phyloP scores from a whole-genome alignment of 2,329 filamentous ascomycete species.

The Magnaporthiopsis incrustans region DNA sequence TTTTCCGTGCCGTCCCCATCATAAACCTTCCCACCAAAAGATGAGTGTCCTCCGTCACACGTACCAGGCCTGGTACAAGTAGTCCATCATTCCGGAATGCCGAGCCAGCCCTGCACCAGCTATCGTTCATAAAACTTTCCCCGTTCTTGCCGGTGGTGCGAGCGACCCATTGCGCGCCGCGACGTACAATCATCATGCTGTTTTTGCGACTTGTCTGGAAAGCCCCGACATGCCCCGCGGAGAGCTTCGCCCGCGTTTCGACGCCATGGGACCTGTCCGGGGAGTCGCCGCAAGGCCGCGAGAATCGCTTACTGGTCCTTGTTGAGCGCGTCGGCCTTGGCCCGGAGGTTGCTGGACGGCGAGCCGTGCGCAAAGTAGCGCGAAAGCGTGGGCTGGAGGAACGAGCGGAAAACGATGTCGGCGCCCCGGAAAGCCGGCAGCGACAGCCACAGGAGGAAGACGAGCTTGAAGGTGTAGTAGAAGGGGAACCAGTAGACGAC shows the following conservation, averaged over 20 bases:
- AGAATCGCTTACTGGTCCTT: slow-evolving; percentile 51
- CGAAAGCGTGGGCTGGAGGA: slow-evolving; percentile 82
- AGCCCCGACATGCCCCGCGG: not conserved
- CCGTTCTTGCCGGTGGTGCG: not conserved
- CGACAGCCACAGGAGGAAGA: slow-evolving; percentile 94
- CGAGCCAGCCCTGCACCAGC: not conserved
- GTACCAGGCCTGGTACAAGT: not conserved
- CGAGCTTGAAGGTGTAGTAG: slow-evolving; percentile 99
- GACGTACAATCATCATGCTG: not conserved
- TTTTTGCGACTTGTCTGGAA: not conserved
- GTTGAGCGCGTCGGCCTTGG: slow-evolving; percentile 73
- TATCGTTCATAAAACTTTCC: not conserved
- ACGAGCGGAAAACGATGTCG: slow-evolving; percentile 92
- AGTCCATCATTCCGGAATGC: not conserved
- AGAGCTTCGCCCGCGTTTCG: not conserved
- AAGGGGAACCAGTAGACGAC: slow-evolving; percentile 96
- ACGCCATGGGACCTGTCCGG: not conserved
- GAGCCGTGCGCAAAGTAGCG: slow-evolving; percentile 75
- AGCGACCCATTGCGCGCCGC: not conserved
- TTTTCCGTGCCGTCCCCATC: not conserved
- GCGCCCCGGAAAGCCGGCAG: slow-evolving; percentile 92
- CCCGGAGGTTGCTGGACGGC: slow-evolving; percentile 78
- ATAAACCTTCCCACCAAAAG: not conserved
- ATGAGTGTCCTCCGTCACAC: not conserved
- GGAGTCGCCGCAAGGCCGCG: not conserved